Evolutionary conservation across 108 stramenopile species (phyloP).

Genomic region (Nitzschia inconspicua): DNA sequence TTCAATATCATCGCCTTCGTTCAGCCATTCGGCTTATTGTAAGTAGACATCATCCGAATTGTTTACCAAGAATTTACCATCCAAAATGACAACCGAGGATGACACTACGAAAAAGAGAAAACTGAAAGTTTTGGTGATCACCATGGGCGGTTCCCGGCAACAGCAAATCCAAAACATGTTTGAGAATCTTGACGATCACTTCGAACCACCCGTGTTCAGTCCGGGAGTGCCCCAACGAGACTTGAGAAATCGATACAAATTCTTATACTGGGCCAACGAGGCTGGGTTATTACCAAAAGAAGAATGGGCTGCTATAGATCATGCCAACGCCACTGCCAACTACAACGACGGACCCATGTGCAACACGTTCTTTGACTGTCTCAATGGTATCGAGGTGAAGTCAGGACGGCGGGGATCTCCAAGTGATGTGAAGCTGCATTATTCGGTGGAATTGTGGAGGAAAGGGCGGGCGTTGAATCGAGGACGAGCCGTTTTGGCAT

Average conservation of each 20-base stretch:
- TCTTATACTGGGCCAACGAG: constrained; percentile 46
- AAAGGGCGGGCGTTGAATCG: constrained; percentile 80
- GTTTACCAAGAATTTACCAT: too few relatives aligned
- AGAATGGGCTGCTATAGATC: constrained; percentile 53
- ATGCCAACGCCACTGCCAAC: constrained; percentile 10
- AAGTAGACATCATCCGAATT: too few relatives aligned
- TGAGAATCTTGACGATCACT: constrained; percentile 46
- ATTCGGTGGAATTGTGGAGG: constrained; percentile 75
- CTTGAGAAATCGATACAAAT: constrained; percentile 54
- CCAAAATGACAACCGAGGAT: not conserved
- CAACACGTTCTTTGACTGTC: constrained; percentile 32
- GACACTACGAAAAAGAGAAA: constrained; percentile 31
- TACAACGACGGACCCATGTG: constrained; percentile 8
- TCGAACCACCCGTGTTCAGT: constrained; percentile 68
- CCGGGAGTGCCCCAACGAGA: constrained; percentile 67
- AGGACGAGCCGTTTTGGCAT: constrained; percentile 74
- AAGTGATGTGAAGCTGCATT: constrained; percentile 56
- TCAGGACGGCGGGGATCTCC: constrained; percentile 50
- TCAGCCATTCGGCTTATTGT: too few relatives aligned
- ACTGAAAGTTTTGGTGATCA: constrained; percentile 73
- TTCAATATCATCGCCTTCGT: too few relatives aligned
- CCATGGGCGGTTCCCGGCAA: constrained; percentile 54
- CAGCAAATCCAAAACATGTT: constrained; percentile 59
- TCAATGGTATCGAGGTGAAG: constrained; percentile 29
- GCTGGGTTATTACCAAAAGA: constrained; percentile 67